A percentile compares a stretch with the other conserved stretches of the same genome.
These are phyloP conservation scores for Elongisporangium undulatum DNA, from an alignment of 352 stramenopile genomes.

Conservation along the genomic window DNA sequence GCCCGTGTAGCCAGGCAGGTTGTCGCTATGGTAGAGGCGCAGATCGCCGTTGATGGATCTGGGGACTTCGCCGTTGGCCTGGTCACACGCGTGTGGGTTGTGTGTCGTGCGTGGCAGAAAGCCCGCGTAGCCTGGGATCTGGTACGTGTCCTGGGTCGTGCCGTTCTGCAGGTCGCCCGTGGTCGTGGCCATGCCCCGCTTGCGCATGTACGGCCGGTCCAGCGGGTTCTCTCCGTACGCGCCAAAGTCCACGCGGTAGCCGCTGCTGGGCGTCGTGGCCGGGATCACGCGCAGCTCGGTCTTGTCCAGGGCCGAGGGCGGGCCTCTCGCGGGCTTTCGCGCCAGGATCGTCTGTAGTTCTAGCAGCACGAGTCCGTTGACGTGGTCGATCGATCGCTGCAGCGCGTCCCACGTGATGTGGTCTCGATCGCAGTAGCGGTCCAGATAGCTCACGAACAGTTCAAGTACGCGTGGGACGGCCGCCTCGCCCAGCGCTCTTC, in stretches of 20 bases:
- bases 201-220: conserved; percentile 68
- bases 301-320: background rate
- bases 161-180: conserved; percentile 67
- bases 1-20: conserved; percentile 79
- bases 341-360: conserved; percentile 20
- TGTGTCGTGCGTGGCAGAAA: conserved; percentile 60
- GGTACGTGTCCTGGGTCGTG: conserved; percentile 69
- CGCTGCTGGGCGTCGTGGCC: conserved; percentile 57
- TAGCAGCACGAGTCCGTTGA: conserved; percentile 28
- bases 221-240: conserved; percentile 56
- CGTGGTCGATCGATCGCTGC: conserved; percentile 28
- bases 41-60: conserved; percentile 12
- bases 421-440: conserved; percentile 28
- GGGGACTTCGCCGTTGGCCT: conserved; percentile 41
- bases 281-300: conserved; percentile 25
- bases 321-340: conserved; percentile 1
- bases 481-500: conserved; percentile 28
- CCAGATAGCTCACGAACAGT: conserved; percentile 41
- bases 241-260: conserved; percentile 68
- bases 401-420: conserved; percentile 55
- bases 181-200: conserved; percentile 74
- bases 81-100: conserved; percentile 49
- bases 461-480: conserved; percentile 25
- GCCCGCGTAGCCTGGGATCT: conserved; percentile 75
- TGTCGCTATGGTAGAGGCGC: conserved; percentile 77